Percentiles rank a stretch among this genome's conserved stretches.
Conservation (phyloP, 257 asterid genomes). For the Eustoma russellianum region DNA sequence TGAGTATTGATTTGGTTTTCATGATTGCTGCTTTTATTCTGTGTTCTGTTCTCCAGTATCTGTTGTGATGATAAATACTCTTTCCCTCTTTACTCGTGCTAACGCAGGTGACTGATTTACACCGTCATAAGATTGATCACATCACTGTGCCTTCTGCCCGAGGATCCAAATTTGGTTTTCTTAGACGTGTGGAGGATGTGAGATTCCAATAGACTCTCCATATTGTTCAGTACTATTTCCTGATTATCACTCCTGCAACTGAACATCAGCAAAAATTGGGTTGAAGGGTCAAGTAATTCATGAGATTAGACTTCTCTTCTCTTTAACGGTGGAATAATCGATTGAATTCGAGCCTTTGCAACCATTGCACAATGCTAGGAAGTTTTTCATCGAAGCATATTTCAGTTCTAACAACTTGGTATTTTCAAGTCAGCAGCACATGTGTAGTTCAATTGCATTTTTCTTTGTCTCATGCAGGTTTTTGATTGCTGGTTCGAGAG, state of each 20-base stretch:
- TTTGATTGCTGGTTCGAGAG: conserved; percentile 99
- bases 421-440: too few species aligned
- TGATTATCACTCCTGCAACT: not conserved
- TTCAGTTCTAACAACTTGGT: too few species aligned
- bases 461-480: conserved; percentile 22
- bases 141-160: conserved; percentile 83
- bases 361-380: too few species aligned
- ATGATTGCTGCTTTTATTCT: not conserved
- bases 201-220: conserved; percentile 7
- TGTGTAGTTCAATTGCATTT: not conserved
- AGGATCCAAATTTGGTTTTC: conserved; percentile 77
- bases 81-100: not conserved
- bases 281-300: too few species aligned
- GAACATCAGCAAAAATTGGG: too few species aligned
- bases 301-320: too few species aligned
- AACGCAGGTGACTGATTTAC: conserved; percentile 70
- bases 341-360: too few species aligned
- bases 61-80: too few species aligned
- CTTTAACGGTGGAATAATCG: too few species aligned
- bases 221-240: not conserved
- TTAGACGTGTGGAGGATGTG: conserved; percentile 90
- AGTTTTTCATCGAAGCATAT: too few species aligned
- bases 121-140: conserved; percentile 92
- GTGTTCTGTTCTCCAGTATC: not conserved
- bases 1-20: not conserved